A percentile compares a stretch with the other conserved stretches of the same genome.
phyloP scores from a whole-genome alignment of 2,329 filamentous ascomycete genomes.

The Podosphaera xanthii region DNA sequence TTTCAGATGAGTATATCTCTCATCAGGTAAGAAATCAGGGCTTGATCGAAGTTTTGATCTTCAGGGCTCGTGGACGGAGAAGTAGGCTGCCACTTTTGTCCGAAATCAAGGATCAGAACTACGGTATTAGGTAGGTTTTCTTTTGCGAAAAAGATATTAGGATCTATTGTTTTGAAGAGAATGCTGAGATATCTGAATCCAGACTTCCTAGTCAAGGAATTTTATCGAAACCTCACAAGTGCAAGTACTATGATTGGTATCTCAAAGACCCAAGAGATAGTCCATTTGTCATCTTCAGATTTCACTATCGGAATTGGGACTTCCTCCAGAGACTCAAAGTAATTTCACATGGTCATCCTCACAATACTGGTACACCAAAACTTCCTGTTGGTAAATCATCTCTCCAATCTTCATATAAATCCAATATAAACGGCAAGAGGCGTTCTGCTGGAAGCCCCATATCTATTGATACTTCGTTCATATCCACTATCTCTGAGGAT shows the following conservation, averaged over 20 bases:
- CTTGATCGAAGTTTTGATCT: slow-evolving; percentile 29
- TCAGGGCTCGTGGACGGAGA: slow-evolving; percentile 26
- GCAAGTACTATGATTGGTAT: slow-evolving; percentile 28
- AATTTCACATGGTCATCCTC: slow-evolving; percentile 10
- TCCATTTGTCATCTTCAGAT: slow-evolving; percentile 30
- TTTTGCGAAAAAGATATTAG: slow-evolving; percentile 1
- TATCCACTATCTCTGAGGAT: neutral
- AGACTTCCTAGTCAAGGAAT: neutral
- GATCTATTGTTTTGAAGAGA: neutral
- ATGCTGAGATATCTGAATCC: neutral
- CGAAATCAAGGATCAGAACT: slow-evolving; percentile 25
- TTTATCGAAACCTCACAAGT: slow-evolving; percentile 23
- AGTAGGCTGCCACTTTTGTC: slow-evolving; percentile 21
- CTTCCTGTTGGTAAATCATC: neutral
- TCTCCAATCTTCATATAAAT: neutral
- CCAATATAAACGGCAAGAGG: neutral
- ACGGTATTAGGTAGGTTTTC: slow-evolving; percentile 28
- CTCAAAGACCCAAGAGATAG: slow-evolving; percentile 27
- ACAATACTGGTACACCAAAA: neutral
- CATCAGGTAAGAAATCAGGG: slow-evolving; percentile 17
- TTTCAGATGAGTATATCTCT: neutral
- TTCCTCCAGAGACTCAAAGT: slow-evolving; percentile 26
- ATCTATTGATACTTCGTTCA: too few relatives aligned
- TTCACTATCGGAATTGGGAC: slow-evolving; percentile 32
- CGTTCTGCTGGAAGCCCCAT: neutral